A percentile compares a stretch with the other conserved stretches of the same genome.
Evolutionary conservation across 768 basidiomycete genomes (phyloP).

Genomic region (Pleurotus giganteus): DNA sequence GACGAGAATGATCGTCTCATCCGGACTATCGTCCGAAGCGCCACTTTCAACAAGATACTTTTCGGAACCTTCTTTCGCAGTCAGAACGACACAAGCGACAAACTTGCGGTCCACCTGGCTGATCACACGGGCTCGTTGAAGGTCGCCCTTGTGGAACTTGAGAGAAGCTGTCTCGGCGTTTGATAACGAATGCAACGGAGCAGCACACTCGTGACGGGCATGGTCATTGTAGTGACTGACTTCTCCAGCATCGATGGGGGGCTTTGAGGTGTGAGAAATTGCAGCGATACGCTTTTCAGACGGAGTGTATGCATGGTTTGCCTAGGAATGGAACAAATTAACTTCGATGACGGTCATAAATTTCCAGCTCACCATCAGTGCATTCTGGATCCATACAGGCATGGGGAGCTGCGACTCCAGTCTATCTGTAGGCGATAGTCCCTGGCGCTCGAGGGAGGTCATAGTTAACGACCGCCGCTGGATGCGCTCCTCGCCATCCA

Average conservation of each 20-base stretch:
- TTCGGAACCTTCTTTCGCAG: slow-evolving; percentile 14
- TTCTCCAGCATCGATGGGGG: slow-evolving; percentile 4
- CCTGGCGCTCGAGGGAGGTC: slow-evolving; percentile 5
- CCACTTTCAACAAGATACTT: slow-evolving; percentile 14
- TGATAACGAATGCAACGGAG: slow-evolving; percentile 10
- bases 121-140: slow-evolving; percentile 60
- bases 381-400: slow-evolving; percentile 66
- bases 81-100: slow-evolving; percentile 65
- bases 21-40: slow-evolving; percentile 8
- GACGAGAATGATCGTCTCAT: slow-evolving; percentile 62
- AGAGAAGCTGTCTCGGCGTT: slow-evolving; percentile 14
- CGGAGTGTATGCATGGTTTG: slow-evolving; percentile 53
- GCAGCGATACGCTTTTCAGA: slow-evolving; percentile 13
- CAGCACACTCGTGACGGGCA: slow-evolving; percentile 9
- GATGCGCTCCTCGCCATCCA: slow-evolving; percentile 9
- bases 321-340: slow-evolving; percentile 29
- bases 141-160: slow-evolving; percentile 50
- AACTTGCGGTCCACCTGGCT: slow-evolving; percentile 92
- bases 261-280: neutral
- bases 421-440: slow-evolving; percentile 14
- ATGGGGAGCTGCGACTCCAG: slow-evolving; percentile 23
- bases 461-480: slow-evolving; percentile 15
- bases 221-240: slow-evolving; percentile 11
- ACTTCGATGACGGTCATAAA: slow-evolving; percentile 13
- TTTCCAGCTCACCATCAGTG: slow-evolving; percentile 46